phyloP scores from a whole-genome alignment of 2,329 filamentous ascomycete species.

The Reticulascus tulasneorum region DNA sequence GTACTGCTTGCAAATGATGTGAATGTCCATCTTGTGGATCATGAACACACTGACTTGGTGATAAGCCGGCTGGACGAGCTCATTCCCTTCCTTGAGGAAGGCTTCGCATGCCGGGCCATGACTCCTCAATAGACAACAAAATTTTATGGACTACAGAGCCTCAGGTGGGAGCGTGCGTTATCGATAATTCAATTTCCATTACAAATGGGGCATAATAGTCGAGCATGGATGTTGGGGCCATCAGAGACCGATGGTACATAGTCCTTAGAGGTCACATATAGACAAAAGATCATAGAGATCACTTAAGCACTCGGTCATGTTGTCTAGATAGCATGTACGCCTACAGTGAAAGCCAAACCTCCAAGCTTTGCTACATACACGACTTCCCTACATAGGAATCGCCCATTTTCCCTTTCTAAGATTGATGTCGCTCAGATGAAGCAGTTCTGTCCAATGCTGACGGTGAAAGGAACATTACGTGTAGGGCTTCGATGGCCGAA shows the following conservation, averaged over 20 bases:
- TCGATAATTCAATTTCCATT: too few relatives aligned
- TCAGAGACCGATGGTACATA: too few relatives aligned
- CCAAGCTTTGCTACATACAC: conserved; percentile 9
- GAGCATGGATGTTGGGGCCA: too few relatives aligned
- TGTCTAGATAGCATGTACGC: conserved; percentile 12
- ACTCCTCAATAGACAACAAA: neutral
- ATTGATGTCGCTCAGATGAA: too few relatives aligned
- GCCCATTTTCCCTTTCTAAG: too few relatives aligned
- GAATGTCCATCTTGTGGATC: conserved; percentile 65
- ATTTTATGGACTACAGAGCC: too few relatives aligned
- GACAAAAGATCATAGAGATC: neutral
- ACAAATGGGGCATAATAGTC: too few relatives aligned
- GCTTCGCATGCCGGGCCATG: conserved; percentile 47
- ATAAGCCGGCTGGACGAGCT: conserved; percentile 72
- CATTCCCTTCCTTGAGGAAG: conserved; percentile 68
- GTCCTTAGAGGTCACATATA: neutral
- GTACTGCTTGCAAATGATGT: conserved; percentile 83
- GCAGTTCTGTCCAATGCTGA: conserved; percentile 10
- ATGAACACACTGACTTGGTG: conserved; percentile 73
- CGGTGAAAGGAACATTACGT: too few relatives aligned
- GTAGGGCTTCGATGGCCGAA: too few relatives aligned
- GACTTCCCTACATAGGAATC: conserved; percentile 1
- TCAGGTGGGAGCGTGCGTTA: neutral
- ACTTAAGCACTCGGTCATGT: conserved; percentile 9
- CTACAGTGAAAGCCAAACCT: conserved; percentile 11